Base-by-base conservation (phyloP, 2,329 filamentous ascomycete genomes). In the Elsinoe fawcettii region DNA sequence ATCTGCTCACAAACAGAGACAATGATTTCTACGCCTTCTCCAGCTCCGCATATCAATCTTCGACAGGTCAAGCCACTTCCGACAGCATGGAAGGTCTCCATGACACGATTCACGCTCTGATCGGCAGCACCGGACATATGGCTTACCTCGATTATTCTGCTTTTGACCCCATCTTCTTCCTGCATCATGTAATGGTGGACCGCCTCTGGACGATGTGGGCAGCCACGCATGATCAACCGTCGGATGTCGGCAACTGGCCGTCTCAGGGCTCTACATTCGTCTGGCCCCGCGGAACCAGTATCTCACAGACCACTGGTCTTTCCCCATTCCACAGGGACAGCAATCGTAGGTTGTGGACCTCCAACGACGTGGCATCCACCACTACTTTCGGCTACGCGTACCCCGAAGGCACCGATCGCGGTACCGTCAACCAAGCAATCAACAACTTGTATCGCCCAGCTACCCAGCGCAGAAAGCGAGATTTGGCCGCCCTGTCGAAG, bases 141-240 rank as follows among this genome's bases (percentile, higher is more conserved):
- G 81, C 79, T 41, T 86, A 81, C 68, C 82, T 84, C 30, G 81
- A 83, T 16, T 86, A 86, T 63, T 87, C 88, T 1, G 81, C 86
- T 0, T 95, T 89, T 66, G 89, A 95, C 66, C 88, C 88, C 0
- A 73, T 88, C 11, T 91, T 92, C 70, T 88, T 86, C 71, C 72
- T 92, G 7, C 87, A 92, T 65, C 88, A 92, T 64, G 61, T 63
- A 61, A 90, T 87, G 70, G 80, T 90, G 6, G 89, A 95, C 66
- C 81, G 89, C 2, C 70, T 88, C 25, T 82, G 90, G 61, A 82
- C 87, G 30, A 79, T 95, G 60, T 93, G 87, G 87, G 87, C 93
- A 72, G 75, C 78, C 1, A 70, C 93, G 12, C 80, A 93, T 61
- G 25, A 25, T 18, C 16, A 32, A 14, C 16, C 30, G 4, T 37